Evolutionary conservation across 2,329 filamentous ascomycete genomes (phyloP), one percentile per base, ranked within the genome.

Genomic region (Botryotinia calthae): DNA sequence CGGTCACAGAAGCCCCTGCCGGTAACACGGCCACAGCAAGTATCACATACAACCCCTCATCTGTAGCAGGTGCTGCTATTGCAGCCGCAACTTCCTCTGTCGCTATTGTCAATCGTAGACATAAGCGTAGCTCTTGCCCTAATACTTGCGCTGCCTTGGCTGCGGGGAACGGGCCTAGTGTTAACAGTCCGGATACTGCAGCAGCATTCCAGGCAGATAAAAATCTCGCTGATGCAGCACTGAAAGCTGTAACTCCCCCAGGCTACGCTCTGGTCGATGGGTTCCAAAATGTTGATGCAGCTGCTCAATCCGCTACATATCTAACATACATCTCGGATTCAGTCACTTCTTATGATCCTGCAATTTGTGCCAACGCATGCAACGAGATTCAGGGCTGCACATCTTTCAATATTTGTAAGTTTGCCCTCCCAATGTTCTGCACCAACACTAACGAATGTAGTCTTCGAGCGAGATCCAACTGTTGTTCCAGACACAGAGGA

Each of bases 351-450:
- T 72, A 72, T 34, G 63, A 72, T 68, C 63, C 70, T 18, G 12
- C 54, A n/a, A 72, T 72, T 48, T 72, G 70, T 31, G 70, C 70
- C 25, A 68, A 59, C 25, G 63, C 42, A 68, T 72, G 70, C 51
- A 72, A 72, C 40, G n/a, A 61, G 9, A 72, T 72, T 4, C 70
- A 72, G 31, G 70, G 70, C n/a, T 68, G 70, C 63, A 72, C 51
- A 16, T 59, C 70, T 40, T 72, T 72, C 63, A 61, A 68, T 28
- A 72, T 72, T 25, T 72, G 70, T 54, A 68, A 42, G 70, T 46
- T 20, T 31, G 20, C 22, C 14, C 63, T 25, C 6, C 25, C 37
- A n/a, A n/a, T 4, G 2, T 34, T 51, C 10, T 71, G 25, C 16
- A 48, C 10, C 44, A n/a, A 42, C 22, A 40, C 61, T 66, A 42